Percentiles rank a stretch among this genome's conserved stretches.
Conservation (phyloP, 768 basidiomycete genomes). For the Wakefieldia striispora region DNA sequence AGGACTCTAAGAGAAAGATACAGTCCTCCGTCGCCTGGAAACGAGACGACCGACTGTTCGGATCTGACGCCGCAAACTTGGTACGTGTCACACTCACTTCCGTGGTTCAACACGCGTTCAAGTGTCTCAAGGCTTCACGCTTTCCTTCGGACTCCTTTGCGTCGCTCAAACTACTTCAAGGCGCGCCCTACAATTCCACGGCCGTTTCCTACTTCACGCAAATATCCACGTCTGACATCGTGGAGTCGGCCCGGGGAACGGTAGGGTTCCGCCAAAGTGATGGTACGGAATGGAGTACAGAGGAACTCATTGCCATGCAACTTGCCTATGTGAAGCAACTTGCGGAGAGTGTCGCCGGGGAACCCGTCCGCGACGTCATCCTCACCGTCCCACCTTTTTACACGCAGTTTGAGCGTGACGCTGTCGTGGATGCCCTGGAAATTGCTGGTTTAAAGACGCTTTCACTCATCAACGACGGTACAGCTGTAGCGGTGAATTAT, state of each 20-base stretch:
- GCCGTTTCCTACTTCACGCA: slow-evolving; percentile 55
- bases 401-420: slow-evolving; percentile 87
- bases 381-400: slow-evolving; percentile 91
- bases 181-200: slow-evolving; percentile 58
- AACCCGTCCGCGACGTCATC: slow-evolving; percentile 80
- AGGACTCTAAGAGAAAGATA: slow-evolving; percentile 96
- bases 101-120: neutral
- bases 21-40: slow-evolving; percentile 91
- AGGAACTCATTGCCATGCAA: slow-evolving; percentile 94
- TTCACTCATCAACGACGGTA: slow-evolving; percentile 88
- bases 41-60: slow-evolving; percentile 85
- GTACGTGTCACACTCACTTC: slow-evolving; percentile 46
- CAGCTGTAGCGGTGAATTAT: slow-evolving; percentile 95
- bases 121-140: slow-evolving; percentile 68
- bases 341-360: slow-evolving; percentile 72
- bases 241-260: slow-evolving; percentile 58
- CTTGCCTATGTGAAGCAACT: slow-evolving; percentile 86
- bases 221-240: slow-evolving; percentile 52
- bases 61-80: slow-evolving; percentile 82
- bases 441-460: slow-evolving; percentile 83
- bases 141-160: slow-evolving; percentile 88
- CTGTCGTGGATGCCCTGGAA: slow-evolving; percentile 89
- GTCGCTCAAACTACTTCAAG: slow-evolving; percentile 82
- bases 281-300: slow-evolving; percentile 72
- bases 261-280: slow-evolving; percentile 58